Base-by-base conservation (phyloP, 2,329 filamentous ascomycete species). In the Fusarium mundagurra region DNA sequence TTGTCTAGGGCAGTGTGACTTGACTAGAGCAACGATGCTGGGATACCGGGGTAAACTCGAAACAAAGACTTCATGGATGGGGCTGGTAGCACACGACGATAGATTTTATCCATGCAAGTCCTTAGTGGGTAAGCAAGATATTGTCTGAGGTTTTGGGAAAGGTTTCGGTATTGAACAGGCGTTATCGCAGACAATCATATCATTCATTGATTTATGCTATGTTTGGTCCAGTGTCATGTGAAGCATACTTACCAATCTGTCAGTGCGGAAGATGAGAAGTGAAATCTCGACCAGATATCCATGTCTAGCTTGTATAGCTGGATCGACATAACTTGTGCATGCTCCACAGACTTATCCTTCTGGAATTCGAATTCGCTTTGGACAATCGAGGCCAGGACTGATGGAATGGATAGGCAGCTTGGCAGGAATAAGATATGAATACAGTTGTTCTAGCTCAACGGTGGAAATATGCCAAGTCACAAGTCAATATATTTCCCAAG, bases 261-360 rank as follows among this genome's bases (percentile, higher is more conserved):
- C 20, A 20, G 24, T 14, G 43, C 36, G 10, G 31, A 68, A 34
- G 36, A 61, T 20, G 33, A 61, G 34, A 36, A 54, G 43, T 36
- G 20, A 33, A 44, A 20, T 44, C 33, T 63, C 27, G 58, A 69
- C 57, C n/a, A 69, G 48, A 51, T 57, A 64, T 57, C 50, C 65
- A 64, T 69, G 50, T 51, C 57, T 22, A 54, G 31, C 31, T 24
- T 41, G 48, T 41, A 50, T 64, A 50, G 8, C 33, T 29, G 38
- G 55, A 53, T 71, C 44, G 41, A 60, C 29, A 70, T 60, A 48
- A 45, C 51, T 44, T 58, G 33, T 44, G 34, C 39, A 51, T 43
- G 24, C 24, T 33, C 48, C 27, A 55, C 20, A 36, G 24, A 47
- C 34, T 38, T 27, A 11, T 34, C 24, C 29, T 33, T 22, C 7